Conservation (phyloP, 306 rosid genomes). For the Pueraria montana region DNA sequence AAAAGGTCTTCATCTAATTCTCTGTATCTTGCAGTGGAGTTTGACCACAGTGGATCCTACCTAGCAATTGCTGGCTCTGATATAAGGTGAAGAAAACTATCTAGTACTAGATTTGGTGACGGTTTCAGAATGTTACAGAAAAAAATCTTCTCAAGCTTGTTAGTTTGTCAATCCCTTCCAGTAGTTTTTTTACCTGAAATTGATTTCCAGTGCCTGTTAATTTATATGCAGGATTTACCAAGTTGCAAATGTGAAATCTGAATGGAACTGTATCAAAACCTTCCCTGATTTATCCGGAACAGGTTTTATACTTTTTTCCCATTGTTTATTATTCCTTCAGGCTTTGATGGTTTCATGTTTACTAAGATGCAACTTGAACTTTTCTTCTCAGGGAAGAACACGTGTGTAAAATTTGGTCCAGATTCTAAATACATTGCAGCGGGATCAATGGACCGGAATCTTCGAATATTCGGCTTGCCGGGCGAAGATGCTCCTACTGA, state of each 20-base stretch:
- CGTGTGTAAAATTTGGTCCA: constrained; percentile 79
- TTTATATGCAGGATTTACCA: constrained; percentile 85
- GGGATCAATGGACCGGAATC: constrained; percentile 97
- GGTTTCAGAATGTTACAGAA: not conserved
- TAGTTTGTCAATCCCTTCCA: not conserved
- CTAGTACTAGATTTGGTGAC: constrained; percentile 8
- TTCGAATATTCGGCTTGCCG: constrained; percentile 87
- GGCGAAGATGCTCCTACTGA: constrained; percentile 63
- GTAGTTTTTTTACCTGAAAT: constrained; percentile 21
- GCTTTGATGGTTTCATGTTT: not conserved
- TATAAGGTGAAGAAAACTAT: constrained; percentile 69
- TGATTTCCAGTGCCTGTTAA: constrained; percentile 44
- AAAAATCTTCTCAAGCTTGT: constrained; percentile 4
- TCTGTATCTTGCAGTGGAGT: constrained; percentile 79
- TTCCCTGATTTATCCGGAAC: constrained; percentile 98
- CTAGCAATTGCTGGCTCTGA: constrained; percentile 95
- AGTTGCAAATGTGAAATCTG: constrained; percentile 92
- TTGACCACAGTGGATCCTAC: constrained; percentile 96
- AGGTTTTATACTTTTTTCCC: constrained; percentile 55
- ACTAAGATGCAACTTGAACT: constrained; percentile 31
- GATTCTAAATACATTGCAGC: constrained; percentile 91
- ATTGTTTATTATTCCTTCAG: not conserved
- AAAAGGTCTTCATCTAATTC: constrained; percentile 1
- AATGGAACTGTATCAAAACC: constrained; percentile 94
- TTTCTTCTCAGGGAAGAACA: constrained; percentile 73